These are phyloP conservation scores for Cenchrus fungigraminus DNA, from an alignment of 176 grass and related monocot genomes.

Conservation along the genomic window DNA sequence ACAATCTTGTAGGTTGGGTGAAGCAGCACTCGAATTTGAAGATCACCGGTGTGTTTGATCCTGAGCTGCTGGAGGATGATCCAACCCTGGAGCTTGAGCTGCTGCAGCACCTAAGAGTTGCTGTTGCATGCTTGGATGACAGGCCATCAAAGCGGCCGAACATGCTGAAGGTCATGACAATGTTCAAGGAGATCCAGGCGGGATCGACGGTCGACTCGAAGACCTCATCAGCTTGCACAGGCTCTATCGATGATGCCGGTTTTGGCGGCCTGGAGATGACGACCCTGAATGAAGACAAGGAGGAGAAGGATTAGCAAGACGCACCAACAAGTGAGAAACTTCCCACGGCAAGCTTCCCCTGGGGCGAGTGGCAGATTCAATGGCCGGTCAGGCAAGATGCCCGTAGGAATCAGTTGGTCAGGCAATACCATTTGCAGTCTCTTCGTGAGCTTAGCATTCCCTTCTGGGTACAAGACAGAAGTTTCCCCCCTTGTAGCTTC, in stretches of 20 bases:
- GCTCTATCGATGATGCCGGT: slow-evolving; percentile 44
- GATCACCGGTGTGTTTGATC: slow-evolving; percentile 81
- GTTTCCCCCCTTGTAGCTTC: slow-evolving; percentile 56
- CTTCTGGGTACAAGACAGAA: slow-evolving; percentile 55
- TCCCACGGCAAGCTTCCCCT: background rate
- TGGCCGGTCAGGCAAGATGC: slow-evolving; percentile 41
- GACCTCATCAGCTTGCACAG: slow-evolving; percentile 37
- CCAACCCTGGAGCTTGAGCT: slow-evolving; percentile 71
- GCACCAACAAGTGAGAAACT: background rate
- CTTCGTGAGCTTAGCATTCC: slow-evolving; percentile 51
- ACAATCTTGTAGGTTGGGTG: slow-evolving; percentile 94
- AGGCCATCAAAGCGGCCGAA: slow-evolving; percentile 69
- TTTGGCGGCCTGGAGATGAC: slow-evolving; percentile 69
- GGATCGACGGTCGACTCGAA: slow-evolving; percentile 76
- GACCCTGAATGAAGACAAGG: slow-evolving; percentile 89
- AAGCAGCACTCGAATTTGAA: slow-evolving; percentile 72
- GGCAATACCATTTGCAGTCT: slow-evolving; percentile 53
- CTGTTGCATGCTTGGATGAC: slow-evolving; percentile 77
- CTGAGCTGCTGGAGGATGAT: slow-evolving; percentile 79
- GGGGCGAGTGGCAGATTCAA: slow-evolving; percentile 26
- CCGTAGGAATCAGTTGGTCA: slow-evolving; percentile 44
- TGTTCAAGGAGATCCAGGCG: slow-evolving; percentile 97
- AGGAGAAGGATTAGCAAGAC: slow-evolving; percentile 69
- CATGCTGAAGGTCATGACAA: slow-evolving; percentile 94
- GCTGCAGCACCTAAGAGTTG: slow-evolving; percentile 89